Evolutionary conservation across 2,329 filamentous ascomycete species (phyloP).

Genomic region (Amesomyces nigricolor): DNA sequence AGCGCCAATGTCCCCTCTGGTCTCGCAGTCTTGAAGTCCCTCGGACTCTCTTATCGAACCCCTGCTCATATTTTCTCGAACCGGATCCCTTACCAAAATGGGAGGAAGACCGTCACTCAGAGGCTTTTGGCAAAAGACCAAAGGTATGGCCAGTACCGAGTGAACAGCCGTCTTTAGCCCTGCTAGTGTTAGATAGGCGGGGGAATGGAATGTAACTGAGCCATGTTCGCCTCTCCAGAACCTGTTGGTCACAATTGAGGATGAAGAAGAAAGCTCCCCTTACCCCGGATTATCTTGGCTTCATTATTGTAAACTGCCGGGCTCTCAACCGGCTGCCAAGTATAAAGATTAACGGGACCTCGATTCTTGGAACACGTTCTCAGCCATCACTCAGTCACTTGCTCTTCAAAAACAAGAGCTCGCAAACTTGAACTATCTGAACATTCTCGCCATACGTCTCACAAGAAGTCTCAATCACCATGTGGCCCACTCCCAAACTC

Average conservation of each 20-base stretch:
- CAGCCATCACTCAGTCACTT: too few relatives aligned
- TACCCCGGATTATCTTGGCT: background rate
- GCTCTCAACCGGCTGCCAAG: background rate
- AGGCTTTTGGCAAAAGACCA: too few relatives aligned
- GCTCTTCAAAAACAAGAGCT: too few relatives aligned
- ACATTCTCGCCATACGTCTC: background rate
- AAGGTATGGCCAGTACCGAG: background rate
- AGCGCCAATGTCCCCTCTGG: too few relatives aligned
- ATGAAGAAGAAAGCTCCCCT: background rate
- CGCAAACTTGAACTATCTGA: too few relatives aligned
- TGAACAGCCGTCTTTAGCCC: background rate
- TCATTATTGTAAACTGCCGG: background rate
- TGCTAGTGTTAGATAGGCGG: conserved; percentile 10
- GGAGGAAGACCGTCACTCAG: too few relatives aligned
- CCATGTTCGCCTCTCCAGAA: background rate
- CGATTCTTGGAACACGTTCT: too few relatives aligned
- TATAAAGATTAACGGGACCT: background rate
- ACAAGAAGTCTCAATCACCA: background rate
- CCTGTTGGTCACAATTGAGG: conserved; percentile 10
- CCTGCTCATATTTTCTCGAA: too few relatives aligned
- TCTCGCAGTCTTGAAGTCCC: too few relatives aligned
- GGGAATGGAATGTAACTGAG: conserved; percentile 24
- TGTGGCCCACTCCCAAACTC: conserved; percentile 27
- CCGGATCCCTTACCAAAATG: too few relatives aligned
- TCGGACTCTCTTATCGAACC: too few relatives aligned